phyloP scores from a whole-genome alignment of 129 eudicot genomes.

The Centella asiatica region DNA sequence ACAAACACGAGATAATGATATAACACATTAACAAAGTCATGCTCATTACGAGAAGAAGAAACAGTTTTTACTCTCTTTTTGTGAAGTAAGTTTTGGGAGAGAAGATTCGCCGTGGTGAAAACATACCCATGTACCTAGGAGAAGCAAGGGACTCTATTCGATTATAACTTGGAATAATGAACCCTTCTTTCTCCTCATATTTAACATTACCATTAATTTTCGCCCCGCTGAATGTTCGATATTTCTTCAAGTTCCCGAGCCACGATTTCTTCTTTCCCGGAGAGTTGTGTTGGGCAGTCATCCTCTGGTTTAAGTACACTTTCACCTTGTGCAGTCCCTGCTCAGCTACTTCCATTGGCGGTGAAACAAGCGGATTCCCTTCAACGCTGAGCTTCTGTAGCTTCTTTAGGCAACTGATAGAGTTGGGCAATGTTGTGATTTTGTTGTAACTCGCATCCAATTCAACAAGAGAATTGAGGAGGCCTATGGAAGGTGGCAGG shows the following conservation, averaged over 20 bases:
- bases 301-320: constrained; percentile 56
- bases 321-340: constrained; percentile 51
- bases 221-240: constrained; percentile 47
- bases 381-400: constrained; percentile 72
- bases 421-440: constrained; percentile 48
- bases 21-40: no score
- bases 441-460: constrained; percentile 83
- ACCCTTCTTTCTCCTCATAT: constrained; percentile 37
- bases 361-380: constrained; percentile 73
- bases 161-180: constrained; percentile 30
- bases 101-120: constrained; percentile 65
- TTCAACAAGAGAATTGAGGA: constrained; percentile 66
- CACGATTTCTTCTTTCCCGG: constrained; percentile 51
- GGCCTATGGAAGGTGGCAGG: constrained; percentile 70
- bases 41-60: neutral
- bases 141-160: constrained; percentile 57
- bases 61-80: constrained; percentile 5
- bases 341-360: constrained; percentile 60
- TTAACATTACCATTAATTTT: constrained; percentile 3
- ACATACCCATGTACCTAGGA: constrained; percentile 62
- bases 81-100: constrained; percentile 56
- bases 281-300: constrained; percentile 33
- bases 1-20: no score
- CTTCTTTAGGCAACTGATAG: constrained; percentile 57
- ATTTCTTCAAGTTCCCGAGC: constrained; percentile 59